Evolutionary conservation across 2,329 filamentous ascomycete genomes (phyloP).

Genomic region (Colletotrichum sp.): DNA sequence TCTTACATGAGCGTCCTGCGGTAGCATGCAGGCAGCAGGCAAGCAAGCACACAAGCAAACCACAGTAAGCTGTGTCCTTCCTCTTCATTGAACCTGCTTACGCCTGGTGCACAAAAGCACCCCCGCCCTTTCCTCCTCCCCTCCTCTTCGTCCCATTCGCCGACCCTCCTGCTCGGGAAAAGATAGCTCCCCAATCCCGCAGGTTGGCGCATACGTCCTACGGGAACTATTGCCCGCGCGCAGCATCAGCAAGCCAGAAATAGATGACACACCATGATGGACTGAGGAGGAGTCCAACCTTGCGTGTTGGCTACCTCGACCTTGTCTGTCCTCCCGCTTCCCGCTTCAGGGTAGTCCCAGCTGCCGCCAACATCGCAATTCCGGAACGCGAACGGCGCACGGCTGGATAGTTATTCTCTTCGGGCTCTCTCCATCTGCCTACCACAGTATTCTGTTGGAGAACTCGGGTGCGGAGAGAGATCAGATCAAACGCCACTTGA

Average conservation of each 20-base stretch:
- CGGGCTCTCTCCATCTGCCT: not conserved
- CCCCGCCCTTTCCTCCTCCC: not conserved
- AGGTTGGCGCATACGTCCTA: not conserved
- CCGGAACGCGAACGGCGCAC: not conserved
- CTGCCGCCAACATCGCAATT: not conserved
- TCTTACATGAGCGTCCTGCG: not conserved
- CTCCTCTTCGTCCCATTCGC: not conserved
- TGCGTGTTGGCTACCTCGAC: not conserved
- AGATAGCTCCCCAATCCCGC: not conserved
- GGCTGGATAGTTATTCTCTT: not conserved
- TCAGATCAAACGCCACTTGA: conserved; percentile 1
- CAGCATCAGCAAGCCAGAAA: not conserved
- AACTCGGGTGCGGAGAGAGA: not conserved
- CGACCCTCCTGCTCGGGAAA: not conserved
- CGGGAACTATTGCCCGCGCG: not conserved
- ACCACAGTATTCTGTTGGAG: not conserved
- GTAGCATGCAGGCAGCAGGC: not conserved
- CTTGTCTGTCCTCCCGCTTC: not conserved
- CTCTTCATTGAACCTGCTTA: not conserved
- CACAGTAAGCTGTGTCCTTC: not conserved
- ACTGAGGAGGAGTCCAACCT: not conserved
- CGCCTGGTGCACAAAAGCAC: not conserved
- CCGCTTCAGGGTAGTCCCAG: not conserved
- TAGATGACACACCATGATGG: not conserved
- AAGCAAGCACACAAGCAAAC: not conserved